phyloP scores from a whole-genome alignment of 352 stramenopile species.

The Pythium pyrilobum region DNA sequence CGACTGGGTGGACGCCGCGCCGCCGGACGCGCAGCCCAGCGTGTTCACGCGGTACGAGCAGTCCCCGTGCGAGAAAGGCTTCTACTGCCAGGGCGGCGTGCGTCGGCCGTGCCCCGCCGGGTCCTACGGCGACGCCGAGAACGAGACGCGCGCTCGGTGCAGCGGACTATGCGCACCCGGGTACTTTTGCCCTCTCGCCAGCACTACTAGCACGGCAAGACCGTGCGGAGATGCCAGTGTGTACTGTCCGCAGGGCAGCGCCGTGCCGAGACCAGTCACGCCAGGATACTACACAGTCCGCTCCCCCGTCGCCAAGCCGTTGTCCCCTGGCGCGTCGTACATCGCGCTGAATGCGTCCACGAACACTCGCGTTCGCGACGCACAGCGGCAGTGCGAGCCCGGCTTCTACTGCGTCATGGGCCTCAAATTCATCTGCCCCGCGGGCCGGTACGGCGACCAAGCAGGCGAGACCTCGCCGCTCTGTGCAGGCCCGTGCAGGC shows the following conservation, averaged over 20 bases:
- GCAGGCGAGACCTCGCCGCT: constrained; percentile 40
- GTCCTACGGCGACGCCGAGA: constrained; percentile 22
- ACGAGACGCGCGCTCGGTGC: constrained; percentile 36
- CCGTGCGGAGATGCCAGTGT: constrained; percentile 34
- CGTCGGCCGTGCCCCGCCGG: constrained; percentile 52
- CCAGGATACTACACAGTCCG: constrained; percentile 63
- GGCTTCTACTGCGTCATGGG: constrained; percentile 67
- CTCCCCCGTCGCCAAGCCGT: not conserved
- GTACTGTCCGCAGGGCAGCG: constrained; percentile 63
- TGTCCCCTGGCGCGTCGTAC: not conserved
- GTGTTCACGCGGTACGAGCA: constrained; percentile 40
- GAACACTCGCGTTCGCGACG: constrained; percentile 35
- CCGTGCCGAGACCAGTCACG: constrained; percentile 40
- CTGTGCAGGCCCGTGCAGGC: constrained; percentile 53
- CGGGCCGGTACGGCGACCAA: constrained; percentile 45
- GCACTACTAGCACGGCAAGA: constrained; percentile 30
- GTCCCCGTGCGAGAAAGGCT: constrained; percentile 55
- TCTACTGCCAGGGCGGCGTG: constrained; percentile 46
- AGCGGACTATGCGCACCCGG: constrained; percentile 39
- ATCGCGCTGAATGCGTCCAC: constrained; percentile 7
- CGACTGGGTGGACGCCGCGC: not conserved
- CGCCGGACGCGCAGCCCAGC: constrained; percentile 20
- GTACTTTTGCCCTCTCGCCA: constrained; percentile 61
- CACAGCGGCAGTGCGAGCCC: constrained; percentile 49
- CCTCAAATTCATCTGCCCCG: constrained; percentile 47